Conservation (phyloP, 2,329 filamentous ascomycete genomes). For the Penicillium sp. region DNA sequence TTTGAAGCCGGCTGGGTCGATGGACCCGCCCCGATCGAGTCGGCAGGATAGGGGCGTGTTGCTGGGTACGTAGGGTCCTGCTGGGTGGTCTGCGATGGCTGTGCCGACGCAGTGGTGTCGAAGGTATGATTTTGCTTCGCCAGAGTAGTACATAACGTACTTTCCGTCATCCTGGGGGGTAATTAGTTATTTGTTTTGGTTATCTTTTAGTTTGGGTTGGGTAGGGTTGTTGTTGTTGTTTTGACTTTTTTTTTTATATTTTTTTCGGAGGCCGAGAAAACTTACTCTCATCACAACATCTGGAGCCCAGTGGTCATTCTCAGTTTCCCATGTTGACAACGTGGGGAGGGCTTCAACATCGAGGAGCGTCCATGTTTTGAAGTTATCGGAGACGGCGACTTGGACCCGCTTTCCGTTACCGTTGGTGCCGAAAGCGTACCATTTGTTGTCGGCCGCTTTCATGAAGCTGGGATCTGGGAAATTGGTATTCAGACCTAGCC, state of each 20-base stretch:
- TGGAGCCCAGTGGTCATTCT: constrained; percentile 52
- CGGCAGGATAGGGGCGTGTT: constrained; percentile 47
- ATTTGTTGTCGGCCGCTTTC: constrained; percentile 40
- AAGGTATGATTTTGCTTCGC: constrained; percentile 34
- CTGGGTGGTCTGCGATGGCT: constrained; percentile 40
- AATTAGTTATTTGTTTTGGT: neutral
- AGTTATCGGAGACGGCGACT: constrained; percentile 44
- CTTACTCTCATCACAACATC: constrained; percentile 47
- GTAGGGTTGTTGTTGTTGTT: neutral
- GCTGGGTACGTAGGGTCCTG: constrained; percentile 48
- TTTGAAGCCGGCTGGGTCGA: constrained; percentile 54
- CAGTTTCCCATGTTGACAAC: constrained; percentile 47
- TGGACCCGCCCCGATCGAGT: constrained; percentile 49
- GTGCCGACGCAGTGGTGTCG: constrained; percentile 52
- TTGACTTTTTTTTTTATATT: neutral
- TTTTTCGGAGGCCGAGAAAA: neutral
- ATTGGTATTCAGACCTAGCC: constrained; percentile 28
- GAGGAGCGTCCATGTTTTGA: constrained; percentile 42
- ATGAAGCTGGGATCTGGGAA: constrained; percentile 43
- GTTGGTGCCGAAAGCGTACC: constrained; percentile 53
- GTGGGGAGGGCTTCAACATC: constrained; percentile 49
- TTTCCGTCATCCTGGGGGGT: constrained; percentile 35
- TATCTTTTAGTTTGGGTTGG: neutral
- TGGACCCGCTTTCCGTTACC: constrained; percentile 47
- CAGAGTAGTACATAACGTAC: constrained; percentile 56